phyloP scores from a whole-genome alignment of 2,329 filamentous ascomycete species.

The Verticillium nonalfalfae region DNA sequence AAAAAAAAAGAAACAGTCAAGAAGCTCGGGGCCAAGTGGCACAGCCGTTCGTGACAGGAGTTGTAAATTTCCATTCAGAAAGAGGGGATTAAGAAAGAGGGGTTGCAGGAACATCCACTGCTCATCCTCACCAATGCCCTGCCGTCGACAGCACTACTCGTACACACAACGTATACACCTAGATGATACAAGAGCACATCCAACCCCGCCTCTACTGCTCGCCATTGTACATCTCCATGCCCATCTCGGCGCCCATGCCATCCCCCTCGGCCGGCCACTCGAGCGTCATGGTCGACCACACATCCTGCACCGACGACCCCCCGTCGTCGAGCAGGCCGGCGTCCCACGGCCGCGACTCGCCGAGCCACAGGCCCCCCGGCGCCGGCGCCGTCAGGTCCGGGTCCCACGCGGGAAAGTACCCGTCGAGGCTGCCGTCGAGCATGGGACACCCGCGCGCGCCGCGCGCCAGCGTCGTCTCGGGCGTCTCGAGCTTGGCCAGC shows the following conservation, averaged over 20 bases:
- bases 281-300: slow-evolving; percentile 44
- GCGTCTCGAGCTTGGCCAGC: slow-evolving; percentile 23
- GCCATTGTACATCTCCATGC: neutral
- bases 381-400: slow-evolving; percentile 20
- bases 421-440: slow-evolving; percentile 43
- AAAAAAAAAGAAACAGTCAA: no score
- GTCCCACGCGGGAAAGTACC: slow-evolving; percentile 38
- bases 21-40: no score
- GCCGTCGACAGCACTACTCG: no score
- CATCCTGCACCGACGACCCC: slow-evolving; percentile 29
- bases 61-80: no score
- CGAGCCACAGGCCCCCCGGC: slow-evolving; percentile 2
- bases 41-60: no score
- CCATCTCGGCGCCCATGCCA: slow-evolving; percentile 1
- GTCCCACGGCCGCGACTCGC: slow-evolving; percentile 2
- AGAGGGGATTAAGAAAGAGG: no score
- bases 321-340: slow-evolving; percentile 4
- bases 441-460: slow-evolving; percentile 37
- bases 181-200: no score
- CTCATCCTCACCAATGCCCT: no score
- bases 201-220: neutral
- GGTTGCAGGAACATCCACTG: no score
- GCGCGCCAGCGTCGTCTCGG: slow-evolving; percentile 12
- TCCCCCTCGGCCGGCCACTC: slow-evolving; percentile 26
- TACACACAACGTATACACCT: no score